These are phyloP conservation scores for Cyclostephanos invisitatus DNA, from an alignment of 108 stramenopile genomes.

Conservation along the genomic window DNA sequence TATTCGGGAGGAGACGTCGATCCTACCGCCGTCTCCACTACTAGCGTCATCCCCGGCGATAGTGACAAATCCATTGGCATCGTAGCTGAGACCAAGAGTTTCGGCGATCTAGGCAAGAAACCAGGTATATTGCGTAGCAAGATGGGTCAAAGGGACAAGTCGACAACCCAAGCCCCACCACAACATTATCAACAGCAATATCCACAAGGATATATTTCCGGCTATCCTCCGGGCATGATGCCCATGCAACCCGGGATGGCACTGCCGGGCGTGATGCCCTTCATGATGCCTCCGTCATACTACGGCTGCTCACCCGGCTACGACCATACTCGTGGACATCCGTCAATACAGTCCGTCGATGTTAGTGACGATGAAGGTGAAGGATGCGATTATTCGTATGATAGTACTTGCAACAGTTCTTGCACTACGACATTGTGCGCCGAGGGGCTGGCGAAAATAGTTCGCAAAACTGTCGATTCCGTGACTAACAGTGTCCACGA, in stretches of 20 bases:
- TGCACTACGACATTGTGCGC: not conserved
- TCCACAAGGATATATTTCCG: not conserved
- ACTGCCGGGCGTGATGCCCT: not conserved
- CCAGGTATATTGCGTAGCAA: not conserved
- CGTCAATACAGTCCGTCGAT: not conserved
- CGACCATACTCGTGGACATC: not conserved
- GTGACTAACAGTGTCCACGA: not conserved
- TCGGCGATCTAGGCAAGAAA: not conserved
- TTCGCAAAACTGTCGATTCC: not conserved
- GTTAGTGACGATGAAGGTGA: too few relatives aligned
- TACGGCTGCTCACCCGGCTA: not conserved
- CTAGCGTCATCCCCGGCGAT: too few relatives aligned
- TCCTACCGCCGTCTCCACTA: too few relatives aligned
- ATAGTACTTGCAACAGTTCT: not conserved
- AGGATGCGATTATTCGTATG: not conserved
- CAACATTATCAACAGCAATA: not conserved
- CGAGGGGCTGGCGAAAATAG: not conserved
- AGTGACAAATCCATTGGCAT: too few relatives aligned
- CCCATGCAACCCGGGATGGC: not conserved
- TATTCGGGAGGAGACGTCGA: too few relatives aligned
- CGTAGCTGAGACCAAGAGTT: too few relatives aligned
- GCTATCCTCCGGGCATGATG: not conserved
- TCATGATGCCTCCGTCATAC: not conserved
- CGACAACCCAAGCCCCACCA: not conserved
- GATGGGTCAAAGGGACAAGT: not conserved